Conservation (phyloP, 2,329 filamentous ascomycete species). For the Metarhizium rileyi region DNA sequence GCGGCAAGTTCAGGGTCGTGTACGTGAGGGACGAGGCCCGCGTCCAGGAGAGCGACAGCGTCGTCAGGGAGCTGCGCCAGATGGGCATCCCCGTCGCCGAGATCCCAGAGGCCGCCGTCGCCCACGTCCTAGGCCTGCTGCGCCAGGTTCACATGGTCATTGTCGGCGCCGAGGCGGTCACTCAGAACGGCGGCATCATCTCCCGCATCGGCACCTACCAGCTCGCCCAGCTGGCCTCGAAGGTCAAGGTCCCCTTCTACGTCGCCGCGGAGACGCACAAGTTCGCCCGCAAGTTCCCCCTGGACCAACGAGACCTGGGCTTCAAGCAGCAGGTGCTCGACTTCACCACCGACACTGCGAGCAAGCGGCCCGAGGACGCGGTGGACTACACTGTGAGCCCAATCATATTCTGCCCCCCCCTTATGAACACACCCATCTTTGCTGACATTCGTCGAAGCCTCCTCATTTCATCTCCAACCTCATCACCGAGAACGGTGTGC, state of each 20-base stretch:
- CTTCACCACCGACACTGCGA: constrained; percentile 48
- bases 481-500: constrained; percentile 66
- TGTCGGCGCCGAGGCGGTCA: constrained; percentile 73
- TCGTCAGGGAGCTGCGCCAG: constrained; percentile 60
- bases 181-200: constrained; percentile 89
- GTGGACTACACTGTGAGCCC: constrained; percentile 66
- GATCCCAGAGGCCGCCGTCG: constrained; percentile 52
- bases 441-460: too few relatives aligned
- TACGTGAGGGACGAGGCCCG: constrained; percentile 56
- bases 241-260: constrained; percentile 66
- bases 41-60: constrained; percentile 53
- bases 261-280: constrained; percentile 95
- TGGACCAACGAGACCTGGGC: constrained; percentile 72
- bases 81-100: constrained; percentile 71
- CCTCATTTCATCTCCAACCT: constrained; percentile 61
- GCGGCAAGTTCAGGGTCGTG: constrained; percentile 69
- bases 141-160: constrained; percentile 56
- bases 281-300: constrained; percentile 79
- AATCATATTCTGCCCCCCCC: too few relatives aligned
- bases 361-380: constrained; percentile 39
- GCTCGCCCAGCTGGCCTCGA: constrained; percentile 69
- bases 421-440: too few relatives aligned
- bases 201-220: constrained; percentile 79
- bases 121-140: constrained; percentile 56
- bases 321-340: constrained; percentile 69